Conservation (phyloP, 2,329 filamentous ascomycete genomes). For the Macrophomina tecta region DNA sequence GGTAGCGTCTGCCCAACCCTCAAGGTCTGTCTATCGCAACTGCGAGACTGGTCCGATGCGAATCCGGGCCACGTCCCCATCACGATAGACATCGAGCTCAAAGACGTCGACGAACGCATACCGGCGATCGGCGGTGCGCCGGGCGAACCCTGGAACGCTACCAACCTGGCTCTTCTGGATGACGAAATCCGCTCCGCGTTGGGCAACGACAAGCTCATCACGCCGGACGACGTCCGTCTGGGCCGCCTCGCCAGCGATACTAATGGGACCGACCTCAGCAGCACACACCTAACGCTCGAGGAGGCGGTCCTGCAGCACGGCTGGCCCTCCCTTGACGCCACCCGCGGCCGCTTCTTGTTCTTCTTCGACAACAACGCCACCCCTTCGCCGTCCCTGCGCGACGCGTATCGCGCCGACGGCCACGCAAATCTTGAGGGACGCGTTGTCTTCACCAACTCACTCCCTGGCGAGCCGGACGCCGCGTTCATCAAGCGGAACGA, state of each 20-base stretch:
- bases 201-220: slow-evolving; percentile 48
- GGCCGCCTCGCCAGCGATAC: neutral
- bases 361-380: slow-evolving; percentile 55
- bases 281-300: slow-evolving; percentile 50
- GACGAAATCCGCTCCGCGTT: slow-evolving; percentile 56
- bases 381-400: slow-evolving; percentile 38
- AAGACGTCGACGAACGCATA: slow-evolving; percentile 45
- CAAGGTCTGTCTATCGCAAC: slow-evolving; percentile 49
- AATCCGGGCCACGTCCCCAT: slow-evolving; percentile 55
- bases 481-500: slow-evolving; percentile 60
- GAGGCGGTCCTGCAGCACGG: slow-evolving; percentile 53
- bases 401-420: slow-evolving; percentile 46
- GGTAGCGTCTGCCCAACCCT: slow-evolving; percentile 56
- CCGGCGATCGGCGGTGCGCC: slow-evolving; percentile 48
- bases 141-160: slow-evolving; percentile 53
- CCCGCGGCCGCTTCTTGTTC: slow-evolving; percentile 56
- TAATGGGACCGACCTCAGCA: neutral
- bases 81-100: slow-evolving; percentile 58
- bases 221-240: slow-evolving; percentile 54
- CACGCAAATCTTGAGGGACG: slow-evolving; percentile 51
- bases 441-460: slow-evolving; percentile 56
- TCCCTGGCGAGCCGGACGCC: slow-evolving; percentile 53
- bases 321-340: slow-evolving; percentile 56
- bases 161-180: slow-evolving; percentile 52
- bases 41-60: slow-evolving; percentile 53